Conservation (phyloP, 2,329 filamentous ascomycete species). For the Rutstroemia sp. region DNA sequence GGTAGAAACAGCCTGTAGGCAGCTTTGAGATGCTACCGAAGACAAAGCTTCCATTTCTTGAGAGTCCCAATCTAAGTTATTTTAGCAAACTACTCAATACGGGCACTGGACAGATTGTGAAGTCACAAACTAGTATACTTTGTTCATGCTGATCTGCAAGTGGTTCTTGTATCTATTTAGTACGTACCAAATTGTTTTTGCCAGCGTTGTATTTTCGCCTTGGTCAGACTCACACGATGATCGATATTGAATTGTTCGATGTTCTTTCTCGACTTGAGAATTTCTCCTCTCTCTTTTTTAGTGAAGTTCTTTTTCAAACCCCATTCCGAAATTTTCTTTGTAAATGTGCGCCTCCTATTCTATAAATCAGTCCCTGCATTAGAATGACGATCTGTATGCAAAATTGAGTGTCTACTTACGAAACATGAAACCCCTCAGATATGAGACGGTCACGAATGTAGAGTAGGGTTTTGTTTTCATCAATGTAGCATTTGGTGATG, state of each 20-base stretch:
- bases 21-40: no score
- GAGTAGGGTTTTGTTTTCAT: not conserved
- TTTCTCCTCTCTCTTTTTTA: not conserved
- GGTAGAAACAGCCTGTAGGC: no score
- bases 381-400: not conserved
- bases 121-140: no score
- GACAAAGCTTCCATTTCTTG: no score
- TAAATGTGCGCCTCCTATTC: not conserved
- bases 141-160: no score
- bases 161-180: not conserved
- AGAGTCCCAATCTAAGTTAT: no score
- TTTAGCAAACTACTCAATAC: no score
- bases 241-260: not conserved
- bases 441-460: not conserved
- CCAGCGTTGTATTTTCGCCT: not conserved
- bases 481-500: not conserved
- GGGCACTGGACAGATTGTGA: no score
- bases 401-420: not conserved
- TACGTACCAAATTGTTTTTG: not conserved
- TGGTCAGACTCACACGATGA: not conserved
- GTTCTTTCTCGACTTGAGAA: not conserved
- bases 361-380: not conserved
- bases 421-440: no score
- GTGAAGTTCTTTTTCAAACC: not conserved
- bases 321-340: not conserved